Percentiles rank a stretch among this genome's conserved stretches.
phyloP scores from a whole-genome alignment of 2,329 filamentous ascomycete genomes.

The Tolypocladium sp. region DNA sequence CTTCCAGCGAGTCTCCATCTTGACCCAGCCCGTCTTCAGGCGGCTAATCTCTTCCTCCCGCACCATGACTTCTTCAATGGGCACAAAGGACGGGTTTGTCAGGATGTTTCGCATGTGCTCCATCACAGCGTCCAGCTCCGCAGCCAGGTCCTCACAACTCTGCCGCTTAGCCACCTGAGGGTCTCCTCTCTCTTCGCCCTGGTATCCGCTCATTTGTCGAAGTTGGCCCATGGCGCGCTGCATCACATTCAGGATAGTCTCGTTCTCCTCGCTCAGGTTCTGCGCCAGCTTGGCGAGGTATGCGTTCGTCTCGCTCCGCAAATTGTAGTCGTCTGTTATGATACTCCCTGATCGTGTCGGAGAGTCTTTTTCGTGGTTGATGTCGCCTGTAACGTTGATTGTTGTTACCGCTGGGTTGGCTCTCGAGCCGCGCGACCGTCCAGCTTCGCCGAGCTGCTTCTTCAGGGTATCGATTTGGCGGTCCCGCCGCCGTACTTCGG shows the following conservation, averaged over 20 bases:
- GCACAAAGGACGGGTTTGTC: slow-evolving; percentile 93
- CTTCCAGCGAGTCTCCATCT: slow-evolving; percentile 84
- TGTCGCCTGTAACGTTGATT: slow-evolving; percentile 48
- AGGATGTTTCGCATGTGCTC: slow-evolving; percentile 75
- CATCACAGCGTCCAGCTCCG: slow-evolving; percentile 68
- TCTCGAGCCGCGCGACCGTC: slow-evolving; percentile 48
- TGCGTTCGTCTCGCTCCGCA: slow-evolving; percentile 81
- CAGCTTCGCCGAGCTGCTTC: slow-evolving; percentile 69
- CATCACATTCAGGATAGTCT: slow-evolving; percentile 65
- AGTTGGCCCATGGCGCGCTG: slow-evolving; percentile 63
- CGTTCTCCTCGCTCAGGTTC: slow-evolving; percentile 84
- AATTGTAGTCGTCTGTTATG: slow-evolving; percentile 47
- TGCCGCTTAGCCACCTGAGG: slow-evolving; percentile 24
- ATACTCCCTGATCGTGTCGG: slow-evolving; percentile 10
- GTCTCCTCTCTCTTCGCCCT: slow-evolving; percentile 23
- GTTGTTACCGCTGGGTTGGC: slow-evolving; percentile 45
- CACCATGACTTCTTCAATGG: slow-evolving; percentile 87
- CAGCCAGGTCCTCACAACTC: slow-evolving; percentile 55
- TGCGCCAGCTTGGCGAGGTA: slow-evolving; percentile 81
- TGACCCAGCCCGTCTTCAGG: slow-evolving; percentile 79
- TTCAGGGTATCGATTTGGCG: slow-evolving; percentile 83
- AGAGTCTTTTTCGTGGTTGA: slow-evolving; percentile 37
- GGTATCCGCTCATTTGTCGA: slow-evolving; percentile 56
- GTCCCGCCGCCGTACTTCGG: slow-evolving; percentile 85
- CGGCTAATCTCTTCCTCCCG: slow-evolving; percentile 84